These are phyloP conservation scores for Suhomyces yuchorum DNA, from an alignment of 1,139 yeast species.

Conservation along the genomic window DNA sequence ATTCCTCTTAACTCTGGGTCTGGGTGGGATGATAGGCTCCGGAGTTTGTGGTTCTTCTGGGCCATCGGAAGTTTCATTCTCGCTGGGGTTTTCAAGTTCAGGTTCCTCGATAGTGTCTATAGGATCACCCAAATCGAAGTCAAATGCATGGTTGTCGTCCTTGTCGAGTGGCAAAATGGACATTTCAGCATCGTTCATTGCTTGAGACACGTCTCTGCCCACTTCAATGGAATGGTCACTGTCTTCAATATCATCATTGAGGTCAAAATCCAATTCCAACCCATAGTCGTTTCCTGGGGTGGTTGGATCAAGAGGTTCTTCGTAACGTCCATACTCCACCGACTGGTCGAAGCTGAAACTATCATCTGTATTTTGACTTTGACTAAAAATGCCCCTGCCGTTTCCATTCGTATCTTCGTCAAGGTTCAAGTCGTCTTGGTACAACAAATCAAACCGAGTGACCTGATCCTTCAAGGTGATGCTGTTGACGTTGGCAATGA, in stretches of 20 bases:
- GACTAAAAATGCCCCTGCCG: conserved; percentile 18
- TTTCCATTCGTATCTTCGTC: conserved; percentile 38
- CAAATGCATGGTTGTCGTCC: conserved; percentile 20
- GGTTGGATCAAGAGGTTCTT: conserved; percentile 21
- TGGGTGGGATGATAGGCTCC: conserved; percentile 13
- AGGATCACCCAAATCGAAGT: conserved; percentile 25
- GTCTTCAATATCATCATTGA: conserved; percentile 21
- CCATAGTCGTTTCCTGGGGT: conserved; percentile 47
- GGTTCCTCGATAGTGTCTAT: conserved; percentile 29
- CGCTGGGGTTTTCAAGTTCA: conserved; percentile 14
- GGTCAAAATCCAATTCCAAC: conserved; percentile 53
- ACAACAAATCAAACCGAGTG: conserved; percentile 72
- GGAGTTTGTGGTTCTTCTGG: conserved; percentile 25
- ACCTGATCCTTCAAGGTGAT: conserved; percentile 75
- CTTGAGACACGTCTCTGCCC: conserved; percentile 44
- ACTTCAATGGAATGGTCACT: conserved; percentile 37
- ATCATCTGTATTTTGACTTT: conserved; percentile 18
- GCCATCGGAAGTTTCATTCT: conserved; percentile 19
- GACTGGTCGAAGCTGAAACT: conserved; percentile 46
- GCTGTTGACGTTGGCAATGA: conserved; percentile 55
- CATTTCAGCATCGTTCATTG: conserved; percentile 28
- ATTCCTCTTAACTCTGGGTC: conserved; percentile 24
- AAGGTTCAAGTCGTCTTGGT: conserved; percentile 63
- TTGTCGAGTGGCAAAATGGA: conserved; percentile 25
- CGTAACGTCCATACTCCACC: conserved; percentile 58